Evolutionary conservation across 441 rosid species (phyloP).

Genomic region (Adansonia madagascariensis): DNA sequence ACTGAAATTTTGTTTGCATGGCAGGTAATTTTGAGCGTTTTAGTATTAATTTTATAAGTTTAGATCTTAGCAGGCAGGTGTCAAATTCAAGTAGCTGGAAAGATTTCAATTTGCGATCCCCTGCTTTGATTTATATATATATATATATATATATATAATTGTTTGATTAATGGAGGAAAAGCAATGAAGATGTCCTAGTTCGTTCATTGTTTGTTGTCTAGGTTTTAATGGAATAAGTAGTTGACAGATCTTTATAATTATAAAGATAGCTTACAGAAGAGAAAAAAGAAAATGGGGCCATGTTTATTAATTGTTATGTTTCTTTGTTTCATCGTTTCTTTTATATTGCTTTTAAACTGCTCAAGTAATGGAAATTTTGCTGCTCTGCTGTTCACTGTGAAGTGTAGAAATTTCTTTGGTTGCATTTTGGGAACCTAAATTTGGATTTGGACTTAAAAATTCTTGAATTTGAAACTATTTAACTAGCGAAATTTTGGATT

Average conservation of each 20-base stretch:
- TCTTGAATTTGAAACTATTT: neutral
- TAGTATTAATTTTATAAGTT: neutral
- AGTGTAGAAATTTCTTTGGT: neutral
- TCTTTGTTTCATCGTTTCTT: neutral
- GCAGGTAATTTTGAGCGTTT: neutral
- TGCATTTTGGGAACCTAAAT: neutral
- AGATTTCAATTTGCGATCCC: neutral
- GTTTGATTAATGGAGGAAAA: neutral
- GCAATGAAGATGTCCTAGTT: neutral
- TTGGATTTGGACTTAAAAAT: neutral
- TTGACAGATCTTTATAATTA: neutral
- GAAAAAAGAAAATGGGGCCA: neutral
- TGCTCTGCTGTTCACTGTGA: slow-evolving; percentile 7
- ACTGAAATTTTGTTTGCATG: neutral
- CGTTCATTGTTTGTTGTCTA: neutral
- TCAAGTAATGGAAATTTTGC: neutral
- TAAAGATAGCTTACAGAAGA: neutral
- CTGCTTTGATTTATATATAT: neutral
- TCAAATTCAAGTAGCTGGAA: neutral
- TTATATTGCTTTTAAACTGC: neutral
- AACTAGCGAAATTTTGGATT: neutral
- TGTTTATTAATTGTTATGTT: neutral
- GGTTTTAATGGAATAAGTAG: slow-evolving; percentile 13
- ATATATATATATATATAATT: neutral
- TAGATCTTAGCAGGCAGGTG: slow-evolving; percentile 5